Evolutionary conservation across 495 filamentous ascomycete species (phyloP), one percentile per base, ranked within the genome.

Genomic region (Penicillium goetzii): DNA sequence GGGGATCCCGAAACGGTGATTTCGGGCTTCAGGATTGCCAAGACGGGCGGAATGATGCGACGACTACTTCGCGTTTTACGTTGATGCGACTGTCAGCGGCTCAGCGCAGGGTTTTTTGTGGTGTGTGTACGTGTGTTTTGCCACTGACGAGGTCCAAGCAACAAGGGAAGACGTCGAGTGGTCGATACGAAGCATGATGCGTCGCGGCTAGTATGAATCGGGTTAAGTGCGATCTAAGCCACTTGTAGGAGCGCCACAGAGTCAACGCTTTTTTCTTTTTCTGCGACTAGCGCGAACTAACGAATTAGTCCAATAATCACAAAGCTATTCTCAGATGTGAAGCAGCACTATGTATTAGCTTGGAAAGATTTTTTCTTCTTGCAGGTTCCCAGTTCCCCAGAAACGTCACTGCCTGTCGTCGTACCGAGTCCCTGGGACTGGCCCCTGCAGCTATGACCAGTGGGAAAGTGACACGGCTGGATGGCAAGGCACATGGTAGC

Each of bases 401-500:
- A 30, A 51, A 51, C 47, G 25, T 51, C 47, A 51, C 47, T 17
- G 47, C 47, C 25, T 51, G 47, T 51, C 47, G 47, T 9, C 1
- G 47, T 28, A 17, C 47, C 25, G 47, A 47, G 47, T 51, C 4
- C 47, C 21, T 51, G 47, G 47, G 26, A 30, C 25, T 30, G 12
- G 47, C n/a, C 25, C 30, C 47, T 21, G 26, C 25, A 30, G 25
- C 12, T 28, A 30, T 10, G 15, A n/a, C 47, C 47, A 51, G 25
- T 51, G 15, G 21, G 47, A 30, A 30, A 28, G 11, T 14, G 23
- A 30, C 25, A 51, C 26, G 15, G 47, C 47, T 2, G 25, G 23
- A 51, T 51, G 47, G 26, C 47, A 51, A 30, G 25, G 14, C 47
- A 51, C 47, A 51, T 51, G 47, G 47, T 12, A 51, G 47, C 47